Evolutionary conservation across 257 asterid genomes (phyloP), one percentile per base, ranked within the genome.

Genomic region (Jasminum sambac): DNA sequence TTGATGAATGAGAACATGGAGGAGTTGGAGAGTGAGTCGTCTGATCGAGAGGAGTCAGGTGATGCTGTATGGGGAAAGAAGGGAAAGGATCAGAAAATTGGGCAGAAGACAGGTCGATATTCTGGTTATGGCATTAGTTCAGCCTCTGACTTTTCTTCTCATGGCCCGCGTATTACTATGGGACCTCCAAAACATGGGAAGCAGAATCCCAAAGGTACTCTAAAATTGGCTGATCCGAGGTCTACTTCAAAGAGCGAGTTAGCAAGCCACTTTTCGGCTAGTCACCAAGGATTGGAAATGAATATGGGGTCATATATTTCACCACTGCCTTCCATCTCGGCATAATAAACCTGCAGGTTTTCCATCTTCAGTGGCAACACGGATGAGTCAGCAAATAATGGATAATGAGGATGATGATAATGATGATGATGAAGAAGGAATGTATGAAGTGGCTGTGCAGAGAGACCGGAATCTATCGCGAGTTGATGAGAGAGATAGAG

Each of bases 1-100:
- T 81, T 91, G 85, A 91, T 89, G 96, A 82, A 86, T 79, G 99
- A 95, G 82, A 95, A 88, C 81, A 88, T 84, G 89, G 98, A 95
- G 79, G 98, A 87, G 72, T 62, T 84, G 72, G 86, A 74, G 64
- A 92, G 88, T 64, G 97, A 88, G 44, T 84, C 95, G 11, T 92
- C 97, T 61, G 98, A 88, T 61, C 86, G 85, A 79, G 96, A 88
- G 67, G 99, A 82, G 63, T 90, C 95, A 3, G 90, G 84, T 30
- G 95, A 87, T 82, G 84, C 80, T 75, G 64, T 83, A 71, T 87
- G 96, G 98, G 84, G 84, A 36, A 90, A 87, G 81, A 88, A 73
- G 86, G 77, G 69, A 10, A 91, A 91, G 84, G 97, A 88, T 74
- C 78, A 77, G 48, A 89, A 83, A 68, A 66, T 77, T 58, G 95